phyloP scores from a whole-genome alignment of 176 grass and related monocot species.

The Triticum turgidum region DNA sequence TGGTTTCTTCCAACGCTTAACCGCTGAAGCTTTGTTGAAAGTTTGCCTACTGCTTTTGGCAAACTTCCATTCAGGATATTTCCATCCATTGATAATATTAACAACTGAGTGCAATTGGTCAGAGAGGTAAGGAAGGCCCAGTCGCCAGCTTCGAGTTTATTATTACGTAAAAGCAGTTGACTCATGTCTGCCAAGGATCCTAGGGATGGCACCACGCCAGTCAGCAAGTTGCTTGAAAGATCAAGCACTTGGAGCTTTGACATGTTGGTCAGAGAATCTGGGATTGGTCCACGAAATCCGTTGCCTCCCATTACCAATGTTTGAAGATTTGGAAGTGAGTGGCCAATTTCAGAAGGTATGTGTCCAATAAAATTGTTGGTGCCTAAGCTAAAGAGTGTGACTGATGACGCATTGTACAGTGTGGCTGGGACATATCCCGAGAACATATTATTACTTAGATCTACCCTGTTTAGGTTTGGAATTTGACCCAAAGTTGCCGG shows the following conservation, averaged over 20 bases:
- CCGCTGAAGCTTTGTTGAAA: constrained; percentile 19
- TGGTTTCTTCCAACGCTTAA: constrained; percentile 32
- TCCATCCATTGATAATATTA: background rate
- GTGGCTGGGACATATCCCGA: background rate
- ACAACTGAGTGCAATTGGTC: constrained; percentile 23
- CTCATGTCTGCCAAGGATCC: constrained; percentile 18
- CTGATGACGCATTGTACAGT: constrained; percentile 32
- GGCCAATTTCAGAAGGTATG: background rate
- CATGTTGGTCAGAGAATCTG: constrained; percentile 25
- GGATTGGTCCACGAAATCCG: background rate
- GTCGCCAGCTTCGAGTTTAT: background rate
- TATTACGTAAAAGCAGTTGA: background rate
- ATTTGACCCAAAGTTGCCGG: constrained; percentile 27
- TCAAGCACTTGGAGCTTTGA: constrained; percentile 20
- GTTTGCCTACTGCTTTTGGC: constrained; percentile 21
- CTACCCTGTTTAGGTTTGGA: background rate
- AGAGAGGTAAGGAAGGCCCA: constrained; percentile 32
- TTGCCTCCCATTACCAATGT: background rate
- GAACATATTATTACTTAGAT: background rate
- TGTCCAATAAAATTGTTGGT: background rate
- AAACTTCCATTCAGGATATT: constrained; percentile 21
- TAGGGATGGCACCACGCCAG: background rate
- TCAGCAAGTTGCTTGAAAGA: constrained; percentile 13
- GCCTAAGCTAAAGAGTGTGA: background rate
- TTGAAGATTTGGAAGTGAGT: constrained; percentile 17